Conservation (phyloP, 805 yeast genomes). For the Scheffersomyces ergatensis region DNA sequence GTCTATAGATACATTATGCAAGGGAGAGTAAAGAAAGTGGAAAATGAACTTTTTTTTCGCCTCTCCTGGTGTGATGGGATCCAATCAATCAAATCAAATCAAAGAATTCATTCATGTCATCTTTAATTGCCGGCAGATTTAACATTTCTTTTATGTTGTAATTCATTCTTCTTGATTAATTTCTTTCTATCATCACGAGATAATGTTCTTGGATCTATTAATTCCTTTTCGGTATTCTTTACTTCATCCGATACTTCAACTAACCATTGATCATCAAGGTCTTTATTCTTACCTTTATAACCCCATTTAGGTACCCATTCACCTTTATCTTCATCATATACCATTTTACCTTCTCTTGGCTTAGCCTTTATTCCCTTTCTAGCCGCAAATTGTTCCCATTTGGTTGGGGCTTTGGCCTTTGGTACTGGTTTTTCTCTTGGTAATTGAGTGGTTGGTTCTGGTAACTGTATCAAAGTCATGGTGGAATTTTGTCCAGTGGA, state of each 20-base stretch:
- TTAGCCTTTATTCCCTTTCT: slow-evolving; percentile 92
- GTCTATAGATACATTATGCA: no score
- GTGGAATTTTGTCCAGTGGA: slow-evolving; percentile 66
- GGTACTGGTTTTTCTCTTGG: slow-evolving; percentile 98
- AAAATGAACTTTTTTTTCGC: no score
- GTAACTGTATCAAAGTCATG: slow-evolving; percentile 80
- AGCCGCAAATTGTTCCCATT: slow-evolving; percentile 96
- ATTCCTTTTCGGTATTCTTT: slow-evolving; percentile 49
- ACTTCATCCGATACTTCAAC: slow-evolving; percentile 87
- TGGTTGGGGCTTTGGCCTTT: slow-evolving; percentile 86
- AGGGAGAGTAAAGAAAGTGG: no score
- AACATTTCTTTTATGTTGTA: slow-evolving; percentile 81
- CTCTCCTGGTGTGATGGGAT: no score
- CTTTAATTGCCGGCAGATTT: slow-evolving; percentile 25
- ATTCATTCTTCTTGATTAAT: slow-evolving; percentile 77
- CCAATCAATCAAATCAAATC: no score
- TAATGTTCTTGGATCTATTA: slow-evolving; percentile 85
- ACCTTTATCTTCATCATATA: slow-evolving; percentile 82
- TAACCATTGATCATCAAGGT: slow-evolving; percentile 86
- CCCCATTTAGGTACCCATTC: slow-evolving; percentile 99
- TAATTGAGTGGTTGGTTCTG: slow-evolving; percentile 74
- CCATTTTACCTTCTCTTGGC: slow-evolving; percentile 85
- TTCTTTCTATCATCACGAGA: slow-evolving; percentile 79
- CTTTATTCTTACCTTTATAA: slow-evolving; percentile 88
- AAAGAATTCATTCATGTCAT: no score